Base-by-base conservation (phyloP, 352 stramenopile genomes). In the Pythium apleroticum region DNA sequence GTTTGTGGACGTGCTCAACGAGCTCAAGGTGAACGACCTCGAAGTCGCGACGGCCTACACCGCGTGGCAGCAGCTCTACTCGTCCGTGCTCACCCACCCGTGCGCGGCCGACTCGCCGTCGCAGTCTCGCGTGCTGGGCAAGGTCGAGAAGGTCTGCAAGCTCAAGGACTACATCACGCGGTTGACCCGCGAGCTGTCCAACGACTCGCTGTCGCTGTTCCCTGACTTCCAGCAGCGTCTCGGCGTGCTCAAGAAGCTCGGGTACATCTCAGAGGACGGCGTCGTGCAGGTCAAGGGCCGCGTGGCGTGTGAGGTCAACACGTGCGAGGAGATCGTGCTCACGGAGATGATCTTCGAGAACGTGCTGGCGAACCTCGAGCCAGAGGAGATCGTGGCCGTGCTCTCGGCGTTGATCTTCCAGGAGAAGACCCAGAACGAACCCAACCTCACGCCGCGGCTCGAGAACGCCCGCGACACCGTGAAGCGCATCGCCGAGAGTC, bases 281-380 rank as follows among this genome's bases (percentile, higher is more conserved):
- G 81, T 94, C 14, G 95, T 99, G 35, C 90, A 97, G 55, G 80
- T 93, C 33, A 99, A 99, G 72, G 98, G 98, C 20, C 86, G 97
- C 24, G 97, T 99, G 11, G 97, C 97, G 2, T 99, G 97, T 65
- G 97, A 99, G 80, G 95, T 99, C 49, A 99, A 99, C 80, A 99
- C 96, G 4, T 99, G 96, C 64, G 95, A 99, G 63, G 97, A 99
- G 60, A 78, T 99, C 11, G 91, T 99, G 61, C 79, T 98, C 19
- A 99, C 97, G 0, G 98, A 99, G 77, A 98, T 99, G 86, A 97
- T 99, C 33, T 99, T 99, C 71, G 96, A 98, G 71, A 99, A 99
- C 54, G 89, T 99, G 24, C 72, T 99, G 25, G 96, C 97, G 33
- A 90, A 94, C 19, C 77, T 99, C 9, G 91, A 98, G 65, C 97